Evolutionary conservation across 1,139 yeast genomes (phyloP).

Genomic region (Scheffersomyces lignicola): DNA sequence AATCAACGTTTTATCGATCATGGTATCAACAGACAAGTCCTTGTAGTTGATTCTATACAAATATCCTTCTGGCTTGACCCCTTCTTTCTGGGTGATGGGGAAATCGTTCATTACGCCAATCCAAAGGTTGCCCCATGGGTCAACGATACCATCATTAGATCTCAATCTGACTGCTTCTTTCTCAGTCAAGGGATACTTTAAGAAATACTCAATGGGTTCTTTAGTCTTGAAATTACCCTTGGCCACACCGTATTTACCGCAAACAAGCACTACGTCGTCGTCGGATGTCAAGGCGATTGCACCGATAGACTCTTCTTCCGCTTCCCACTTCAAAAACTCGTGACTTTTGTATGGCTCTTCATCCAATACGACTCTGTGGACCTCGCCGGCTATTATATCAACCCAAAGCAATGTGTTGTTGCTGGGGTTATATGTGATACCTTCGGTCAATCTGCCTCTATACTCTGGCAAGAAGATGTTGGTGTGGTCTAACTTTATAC

Average conservation of each 20-base stretch:
- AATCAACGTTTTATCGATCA: slow-evolving; percentile 43
- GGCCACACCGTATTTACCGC: slow-evolving; percentile 60
- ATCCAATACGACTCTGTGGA: slow-evolving; percentile 46
- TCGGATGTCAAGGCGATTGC: slow-evolving; percentile 60
- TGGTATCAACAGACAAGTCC: slow-evolving; percentile 30
- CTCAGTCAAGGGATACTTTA: slow-evolving; percentile 42
- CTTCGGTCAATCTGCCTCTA: slow-evolving; percentile 63
- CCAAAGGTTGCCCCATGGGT: slow-evolving; percentile 69
- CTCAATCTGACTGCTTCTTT: slow-evolving; percentile 40
- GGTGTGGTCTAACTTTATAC: neutral
- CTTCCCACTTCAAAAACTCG: slow-evolving; percentile 39
- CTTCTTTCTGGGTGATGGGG: slow-evolving; percentile 22
- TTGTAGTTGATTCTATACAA: slow-evolving; percentile 41
- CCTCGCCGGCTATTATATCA: slow-evolving; percentile 60
- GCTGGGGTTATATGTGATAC: slow-evolving; percentile 60
- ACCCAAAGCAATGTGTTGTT: slow-evolving; percentile 67
- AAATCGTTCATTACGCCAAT: slow-evolving; percentile 75
- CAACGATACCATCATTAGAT: slow-evolving; percentile 74
- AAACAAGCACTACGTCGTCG: slow-evolving; percentile 45
- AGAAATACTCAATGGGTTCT: slow-evolving; percentile 38
- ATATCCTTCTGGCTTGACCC: slow-evolving; percentile 39
- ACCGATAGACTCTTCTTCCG: slow-evolving; percentile 49
- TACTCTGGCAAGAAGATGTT: slow-evolving; percentile 41
- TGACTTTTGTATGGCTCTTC: slow-evolving; percentile 27
- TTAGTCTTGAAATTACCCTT: slow-evolving; percentile 44